phyloP scores from a whole-genome alignment of 148 eudicot genomes.

The Spergularia marina region DNA sequence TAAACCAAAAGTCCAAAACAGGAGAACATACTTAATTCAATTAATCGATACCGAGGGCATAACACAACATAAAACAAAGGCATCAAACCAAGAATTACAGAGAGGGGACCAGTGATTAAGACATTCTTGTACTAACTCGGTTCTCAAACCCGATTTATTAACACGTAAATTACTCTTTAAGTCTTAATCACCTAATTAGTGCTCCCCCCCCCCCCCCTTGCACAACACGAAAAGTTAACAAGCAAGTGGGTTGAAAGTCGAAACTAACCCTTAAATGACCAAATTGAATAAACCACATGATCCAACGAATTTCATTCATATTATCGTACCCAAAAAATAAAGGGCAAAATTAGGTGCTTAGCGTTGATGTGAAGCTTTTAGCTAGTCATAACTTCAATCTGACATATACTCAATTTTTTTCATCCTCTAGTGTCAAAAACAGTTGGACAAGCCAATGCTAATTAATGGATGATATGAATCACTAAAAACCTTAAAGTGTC shows the following conservation, averaged over 20 bases:
- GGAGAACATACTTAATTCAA: conserved; percentile 1
- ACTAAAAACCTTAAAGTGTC: neutral
- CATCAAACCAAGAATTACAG: neutral
- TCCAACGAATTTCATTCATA: neutral
- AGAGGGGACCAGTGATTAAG: conserved; percentile 13
- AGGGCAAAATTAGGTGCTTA: conserved; percentile 21
- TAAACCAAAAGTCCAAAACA: conserved; percentile 5
- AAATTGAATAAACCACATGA: conserved; percentile 11
- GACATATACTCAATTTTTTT: conserved; percentile 21
- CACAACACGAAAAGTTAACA: conserved; percentile 12
- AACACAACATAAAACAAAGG: neutral
- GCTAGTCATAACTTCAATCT: conserved; percentile 8
- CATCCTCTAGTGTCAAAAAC: neutral
- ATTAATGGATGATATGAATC: neutral
- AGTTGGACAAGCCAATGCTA: neutral
- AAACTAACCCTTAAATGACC: conserved; percentile 17
- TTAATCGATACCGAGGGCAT: neutral
- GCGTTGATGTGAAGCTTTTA: conserved; percentile 22
- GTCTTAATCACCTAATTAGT: conserved; percentile 8
- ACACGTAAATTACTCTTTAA: conserved; percentile 1
- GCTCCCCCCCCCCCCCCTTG: neutral
- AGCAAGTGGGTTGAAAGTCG: conserved; percentile 23
- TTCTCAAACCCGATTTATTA: neutral
- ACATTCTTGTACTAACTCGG: neutral
- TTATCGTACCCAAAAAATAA: neutral